These are phyloP conservation scores for Gossypium schwendimanii DNA, from an alignment of 441 rosid genomes.

Conservation along the genomic window DNA sequence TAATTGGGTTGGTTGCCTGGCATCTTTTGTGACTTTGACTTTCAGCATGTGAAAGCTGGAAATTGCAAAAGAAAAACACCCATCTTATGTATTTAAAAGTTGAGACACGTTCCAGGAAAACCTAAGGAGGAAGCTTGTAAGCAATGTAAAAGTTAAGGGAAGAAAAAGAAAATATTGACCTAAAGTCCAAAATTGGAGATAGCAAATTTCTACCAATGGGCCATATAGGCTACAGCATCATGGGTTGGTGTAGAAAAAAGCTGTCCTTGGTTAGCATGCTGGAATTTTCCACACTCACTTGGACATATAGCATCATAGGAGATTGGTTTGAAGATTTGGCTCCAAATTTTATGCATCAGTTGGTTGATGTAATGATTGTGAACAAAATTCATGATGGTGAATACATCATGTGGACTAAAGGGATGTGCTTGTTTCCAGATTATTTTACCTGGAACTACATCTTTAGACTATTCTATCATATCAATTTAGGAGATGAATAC, in stretches of 20 bases:
- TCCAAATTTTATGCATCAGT: constrained; percentile 1
- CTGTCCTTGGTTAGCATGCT: constrained; percentile 7
- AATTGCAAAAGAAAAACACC: too few species aligned
- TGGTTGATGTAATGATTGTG: constrained; percentile 11
- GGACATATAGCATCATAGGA: background rate
- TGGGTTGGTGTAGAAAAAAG: constrained; percentile 6
- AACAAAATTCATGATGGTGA: constrained; percentile 7
- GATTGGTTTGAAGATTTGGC: background rate
- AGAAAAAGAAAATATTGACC: background rate
- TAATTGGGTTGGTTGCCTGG: background rate
- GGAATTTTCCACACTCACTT: constrained; percentile 12
- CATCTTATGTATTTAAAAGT: too few species aligned
- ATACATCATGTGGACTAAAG: background rate
- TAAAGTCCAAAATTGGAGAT: background rate
- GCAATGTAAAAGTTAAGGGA: background rate
- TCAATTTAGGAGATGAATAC: background rate
- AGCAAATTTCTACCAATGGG: background rate
- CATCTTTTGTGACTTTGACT: constrained; percentile 6
- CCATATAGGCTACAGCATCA: background rate
- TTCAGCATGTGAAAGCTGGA: background rate
- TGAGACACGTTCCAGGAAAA: background rate
- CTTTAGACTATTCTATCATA: background rate
- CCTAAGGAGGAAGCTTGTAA: background rate
- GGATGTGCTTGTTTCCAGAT: background rate
- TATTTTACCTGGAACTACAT: background rate